Percentiles rank a stretch among this genome's conserved stretches.
phyloP scores from a whole-genome alignment of 805 yeast species.

The Candida loeiensis region DNA sequence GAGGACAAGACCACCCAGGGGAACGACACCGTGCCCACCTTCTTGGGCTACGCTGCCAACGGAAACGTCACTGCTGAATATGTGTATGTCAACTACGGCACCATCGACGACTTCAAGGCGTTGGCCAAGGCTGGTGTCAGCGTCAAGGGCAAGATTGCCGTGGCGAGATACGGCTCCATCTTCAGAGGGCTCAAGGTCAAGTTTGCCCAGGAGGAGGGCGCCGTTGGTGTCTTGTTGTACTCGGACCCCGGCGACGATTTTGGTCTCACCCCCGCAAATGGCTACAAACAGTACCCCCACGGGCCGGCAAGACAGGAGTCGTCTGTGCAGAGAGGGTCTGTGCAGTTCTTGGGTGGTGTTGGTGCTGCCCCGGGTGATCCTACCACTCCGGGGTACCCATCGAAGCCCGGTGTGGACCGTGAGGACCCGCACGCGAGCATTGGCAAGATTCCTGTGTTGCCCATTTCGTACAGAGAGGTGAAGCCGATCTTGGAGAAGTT shows the following conservation, averaged over 20 bases:
- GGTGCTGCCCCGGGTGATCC: conserved; percentile 69
- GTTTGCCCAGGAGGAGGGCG: conserved; percentile 61
- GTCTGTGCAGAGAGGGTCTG: conserved; percentile 61
- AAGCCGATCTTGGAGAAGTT: conserved; percentile 39
- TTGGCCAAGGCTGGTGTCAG: conserved; percentile 40
- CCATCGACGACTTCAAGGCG: conserved; percentile 47
- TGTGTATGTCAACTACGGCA: conserved; percentile 61
- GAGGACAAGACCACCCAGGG: conserved; percentile 40
- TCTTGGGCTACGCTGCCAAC: conserved; percentile 61
- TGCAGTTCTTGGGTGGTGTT: conserved; percentile 49
- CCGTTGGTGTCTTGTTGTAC: conserved; percentile 56
- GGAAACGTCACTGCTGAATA: conserved; percentile 56
- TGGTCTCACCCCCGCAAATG: conserved; percentile 51
- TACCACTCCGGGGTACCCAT: conserved; percentile 69
- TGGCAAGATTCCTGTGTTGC: conserved; percentile 39
- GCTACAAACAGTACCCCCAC: conserved; percentile 54
- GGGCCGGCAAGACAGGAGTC: conserved; percentile 66
- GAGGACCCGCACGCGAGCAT: conserved; percentile 35
- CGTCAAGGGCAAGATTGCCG: conserved; percentile 54
- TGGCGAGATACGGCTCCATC: conserved; percentile 51
- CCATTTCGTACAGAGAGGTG: conserved; percentile 43
- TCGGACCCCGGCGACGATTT: conserved; percentile 61
- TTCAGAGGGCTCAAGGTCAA: conserved; percentile 55
- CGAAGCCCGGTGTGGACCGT: conserved; percentile 41
- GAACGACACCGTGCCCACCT: conserved; percentile 44